phyloP scores from a whole-genome alignment of 768 basidiomycete genomes.

The Rubroboletus satanas region DNA sequence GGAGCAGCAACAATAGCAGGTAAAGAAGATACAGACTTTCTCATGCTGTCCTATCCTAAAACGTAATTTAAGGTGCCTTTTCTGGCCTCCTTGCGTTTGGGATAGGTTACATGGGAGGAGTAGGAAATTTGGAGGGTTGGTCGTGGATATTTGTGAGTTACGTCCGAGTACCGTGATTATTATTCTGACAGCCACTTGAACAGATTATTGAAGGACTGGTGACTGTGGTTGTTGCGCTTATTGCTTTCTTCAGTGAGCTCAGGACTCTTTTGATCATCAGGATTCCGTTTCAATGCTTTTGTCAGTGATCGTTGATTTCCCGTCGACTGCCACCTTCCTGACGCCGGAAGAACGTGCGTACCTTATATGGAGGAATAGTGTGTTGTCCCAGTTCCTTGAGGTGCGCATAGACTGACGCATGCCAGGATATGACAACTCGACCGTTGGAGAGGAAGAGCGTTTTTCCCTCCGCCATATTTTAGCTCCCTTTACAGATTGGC shows the following conservation, averaged over 20 bases:
- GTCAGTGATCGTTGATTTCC: constrained; percentile 55
- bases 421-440: constrained; percentile 33
- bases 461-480: constrained; percentile 52
- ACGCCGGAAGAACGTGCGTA: constrained; percentile 15
- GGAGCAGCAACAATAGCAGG: constrained; percentile 62
- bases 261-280: neutral
- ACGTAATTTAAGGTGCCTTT: constrained; percentile 41
- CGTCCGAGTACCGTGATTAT: neutral
- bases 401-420: constrained; percentile 53
- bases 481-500: constrained; percentile 61
- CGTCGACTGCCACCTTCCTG: constrained; percentile 17
- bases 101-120: constrained; percentile 50
- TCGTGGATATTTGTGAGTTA: constrained; percentile 61
- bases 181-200: neutral
- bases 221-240: constrained; percentile 53
- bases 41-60: neutral
- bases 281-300: neutral
- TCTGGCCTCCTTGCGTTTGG: constrained; percentile 56
- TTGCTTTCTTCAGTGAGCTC: constrained; percentile 47
- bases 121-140: constrained; percentile 49
- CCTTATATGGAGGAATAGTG: constrained; percentile 18
- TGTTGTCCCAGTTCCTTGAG: neutral
- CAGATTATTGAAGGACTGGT: constrained; percentile 41
- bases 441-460: constrained; percentile 43
- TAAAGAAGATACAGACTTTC: neutral